Base-by-base conservation (phyloP, 805 yeast species). In the Candida anglica region DNA sequence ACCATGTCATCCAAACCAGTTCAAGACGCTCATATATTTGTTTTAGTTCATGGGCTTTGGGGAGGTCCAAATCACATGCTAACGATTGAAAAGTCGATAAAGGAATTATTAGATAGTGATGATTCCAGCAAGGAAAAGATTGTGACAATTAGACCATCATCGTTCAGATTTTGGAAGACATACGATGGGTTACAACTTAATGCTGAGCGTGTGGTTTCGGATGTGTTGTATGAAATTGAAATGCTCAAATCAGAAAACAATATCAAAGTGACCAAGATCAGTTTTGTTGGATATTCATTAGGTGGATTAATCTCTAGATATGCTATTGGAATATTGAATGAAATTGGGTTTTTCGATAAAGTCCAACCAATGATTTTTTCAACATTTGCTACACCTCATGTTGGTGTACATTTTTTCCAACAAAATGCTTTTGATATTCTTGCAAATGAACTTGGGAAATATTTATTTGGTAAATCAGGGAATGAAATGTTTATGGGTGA, bases 271-370 rank as follows among this genome's bases (percentile, higher is more conserved):
- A 64, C 68, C n/a, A 73, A 78, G 44, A 73, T 91, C 32, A 84
- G 94, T 40, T 66, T 91, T 27, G 70, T 86, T 3, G 96, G 98
- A 0, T 91, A 89, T 55, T 86, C 96, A 0, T 62, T 91, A 38
- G 97, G 98, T 15, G 98, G 98, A 0, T 59, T 89, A 22, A 77
- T 91, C 20, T 69, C 88, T 0, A 66, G 97, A 32, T 88, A 86
- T 53, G 80, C 87, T 17, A 69, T 88, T 30, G 97, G 97, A 2
- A 30, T 52, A 6, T 47, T 66, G 27, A 29, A 63, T 25, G 62
- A 56, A 7, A 34, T 64, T 44, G 52, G 48, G 1, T 60, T 66
- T 34, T 66, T 66, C 33, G 58, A 61, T 9, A 46, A 40, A 8
- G 58, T 66, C 11, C 41, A 50, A 19, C 71, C 72, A 0, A 48